Conservation (phyloP, 2,329 filamentous ascomycete genomes). For the Rhynchosporium graminicola region DNA sequence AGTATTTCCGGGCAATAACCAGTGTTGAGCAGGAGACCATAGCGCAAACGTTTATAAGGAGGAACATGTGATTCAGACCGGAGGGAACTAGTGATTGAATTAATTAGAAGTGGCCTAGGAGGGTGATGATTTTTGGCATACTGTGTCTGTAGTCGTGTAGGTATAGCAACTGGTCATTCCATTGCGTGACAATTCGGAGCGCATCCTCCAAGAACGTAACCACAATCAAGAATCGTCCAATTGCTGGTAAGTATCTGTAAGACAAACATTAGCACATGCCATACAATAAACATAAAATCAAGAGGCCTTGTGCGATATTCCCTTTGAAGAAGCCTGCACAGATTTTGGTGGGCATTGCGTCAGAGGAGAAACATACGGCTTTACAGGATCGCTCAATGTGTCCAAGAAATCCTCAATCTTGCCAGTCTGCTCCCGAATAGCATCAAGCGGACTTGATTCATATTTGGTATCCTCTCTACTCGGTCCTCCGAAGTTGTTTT, state of each 20-base stretch:
- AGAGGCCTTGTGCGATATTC: neutral
- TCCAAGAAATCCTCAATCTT: constrained; percentile 97
- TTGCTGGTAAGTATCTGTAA: constrained; percentile 82
- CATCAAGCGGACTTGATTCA: constrained; percentile 62
- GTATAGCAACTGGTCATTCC: constrained; percentile 91
- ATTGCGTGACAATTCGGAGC: constrained; percentile 94
- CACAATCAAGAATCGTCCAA: constrained; percentile 96
- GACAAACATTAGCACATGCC: constrained; percentile 28
- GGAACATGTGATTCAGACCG: constrained; percentile 89
- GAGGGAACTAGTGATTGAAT: constrained; percentile 65
- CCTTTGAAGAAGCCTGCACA: constrained; percentile 11
- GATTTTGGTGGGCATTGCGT: constrained; percentile 15
- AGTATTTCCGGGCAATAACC: constrained; percentile 90
- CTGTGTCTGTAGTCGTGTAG: constrained; percentile 90
- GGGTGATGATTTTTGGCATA: constrained; percentile 46
- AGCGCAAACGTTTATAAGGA: constrained; percentile 83
- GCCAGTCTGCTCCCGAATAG: constrained; percentile 91
- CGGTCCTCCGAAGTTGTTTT: constrained; percentile 42
- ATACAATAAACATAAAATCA: neutral
- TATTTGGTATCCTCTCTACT: constrained; percentile 38
- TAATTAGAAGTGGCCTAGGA: constrained; percentile 25
- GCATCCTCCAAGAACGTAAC: constrained; percentile 98
- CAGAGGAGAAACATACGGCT: constrained; percentile 69
- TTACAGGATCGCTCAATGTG: constrained; percentile 82
- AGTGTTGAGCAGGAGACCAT: constrained; percentile 82